Evolutionary conservation across 2,329 filamentous ascomycete genomes (phyloP).

Genomic region (Chalaropsis ovoidea): DNA sequence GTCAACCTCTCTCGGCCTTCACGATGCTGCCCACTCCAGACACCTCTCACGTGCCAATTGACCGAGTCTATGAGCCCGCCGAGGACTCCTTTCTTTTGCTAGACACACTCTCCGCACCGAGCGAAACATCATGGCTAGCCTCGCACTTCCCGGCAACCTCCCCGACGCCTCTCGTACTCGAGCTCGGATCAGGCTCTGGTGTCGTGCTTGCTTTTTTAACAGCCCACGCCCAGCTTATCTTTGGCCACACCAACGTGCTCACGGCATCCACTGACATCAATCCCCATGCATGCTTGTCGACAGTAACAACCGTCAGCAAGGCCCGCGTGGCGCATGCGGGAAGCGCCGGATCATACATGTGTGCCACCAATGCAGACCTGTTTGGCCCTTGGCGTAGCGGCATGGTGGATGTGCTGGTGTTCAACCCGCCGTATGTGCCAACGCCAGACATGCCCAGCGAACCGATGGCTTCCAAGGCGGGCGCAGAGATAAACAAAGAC

Average conservation of each 20-base stretch:
- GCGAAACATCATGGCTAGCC: conserved; percentile 60
- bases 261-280: conserved; percentile 79
- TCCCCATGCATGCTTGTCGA: conserved; percentile 67
- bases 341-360: conserved; percentile 44
- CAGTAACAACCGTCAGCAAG: conserved; percentile 52
- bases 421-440: conserved; percentile 96
- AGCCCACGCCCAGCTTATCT: conserved; percentile 61
- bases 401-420: conserved; percentile 72
- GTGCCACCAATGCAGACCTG: conserved; percentile 61
- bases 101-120: conserved; percentile 68
- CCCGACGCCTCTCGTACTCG: conserved; percentile 57
- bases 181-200: conserved; percentile 84
- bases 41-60: conserved; percentile 81
- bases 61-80: conserved; percentile 84
- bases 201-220: conserved; percentile 84
- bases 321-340: conserved; percentile 26
- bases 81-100: conserved; percentile 93
- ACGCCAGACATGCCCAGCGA: conserved; percentile 60
- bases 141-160: conserved; percentile 43
- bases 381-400: conserved; percentile 42
- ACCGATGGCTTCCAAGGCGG: conserved; percentile 29
- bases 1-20: neutral
- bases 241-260: conserved; percentile 60
- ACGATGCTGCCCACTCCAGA: conserved; percentile 85
- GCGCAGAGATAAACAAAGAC: conserved; percentile 28